phyloP scores from a whole-genome alignment of 306 rosid genomes.

The Prosopis cineraria region DNA sequence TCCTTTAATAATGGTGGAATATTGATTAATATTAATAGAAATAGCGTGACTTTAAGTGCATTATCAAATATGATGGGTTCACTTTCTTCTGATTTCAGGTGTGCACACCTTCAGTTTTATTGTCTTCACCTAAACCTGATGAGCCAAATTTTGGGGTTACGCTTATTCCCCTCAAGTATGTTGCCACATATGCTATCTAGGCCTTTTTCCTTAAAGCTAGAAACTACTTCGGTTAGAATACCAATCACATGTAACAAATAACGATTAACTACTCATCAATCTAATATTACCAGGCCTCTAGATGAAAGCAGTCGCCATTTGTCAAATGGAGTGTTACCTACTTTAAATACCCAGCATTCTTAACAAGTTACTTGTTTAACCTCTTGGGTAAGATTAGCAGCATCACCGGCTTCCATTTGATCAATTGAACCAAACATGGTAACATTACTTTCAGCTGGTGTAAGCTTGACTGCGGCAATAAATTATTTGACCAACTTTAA shows the following conservation, averaged over 20 bases:
- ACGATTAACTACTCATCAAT: background rate
- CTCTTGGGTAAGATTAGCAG: no score
- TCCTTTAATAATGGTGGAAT: no score
- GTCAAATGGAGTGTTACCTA: background rate
- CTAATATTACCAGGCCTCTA: slow-evolving; percentile 1
- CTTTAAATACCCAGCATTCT: no score
- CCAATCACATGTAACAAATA: background rate
- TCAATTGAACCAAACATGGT: slow-evolving; percentile 23
- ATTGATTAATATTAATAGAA: no score
- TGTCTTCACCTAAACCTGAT: background rate
- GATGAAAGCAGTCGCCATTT: slow-evolving; percentile 17
- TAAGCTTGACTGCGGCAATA: slow-evolving; percentile 14
- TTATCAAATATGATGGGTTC: slow-evolving; percentile 4
- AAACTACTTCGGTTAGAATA: background rate
- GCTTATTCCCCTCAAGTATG: background rate
- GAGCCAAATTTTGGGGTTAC: slow-evolving; percentile 14
- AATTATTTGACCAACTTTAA: slow-evolving; percentile 25
- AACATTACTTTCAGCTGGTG: slow-evolving; percentile 14
- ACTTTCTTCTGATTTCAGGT: slow-evolving; percentile 26
- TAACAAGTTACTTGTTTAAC: no score
- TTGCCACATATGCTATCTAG: no score
- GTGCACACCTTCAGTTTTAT: slow-evolving; percentile 30
- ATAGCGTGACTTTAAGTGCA: background rate
- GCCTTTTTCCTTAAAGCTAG: background rate
- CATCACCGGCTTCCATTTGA: slow-evolving; percentile 22